phyloP scores from a whole-genome alignment of 305 asterid genomes.

The Andrographis paniculata region DNA sequence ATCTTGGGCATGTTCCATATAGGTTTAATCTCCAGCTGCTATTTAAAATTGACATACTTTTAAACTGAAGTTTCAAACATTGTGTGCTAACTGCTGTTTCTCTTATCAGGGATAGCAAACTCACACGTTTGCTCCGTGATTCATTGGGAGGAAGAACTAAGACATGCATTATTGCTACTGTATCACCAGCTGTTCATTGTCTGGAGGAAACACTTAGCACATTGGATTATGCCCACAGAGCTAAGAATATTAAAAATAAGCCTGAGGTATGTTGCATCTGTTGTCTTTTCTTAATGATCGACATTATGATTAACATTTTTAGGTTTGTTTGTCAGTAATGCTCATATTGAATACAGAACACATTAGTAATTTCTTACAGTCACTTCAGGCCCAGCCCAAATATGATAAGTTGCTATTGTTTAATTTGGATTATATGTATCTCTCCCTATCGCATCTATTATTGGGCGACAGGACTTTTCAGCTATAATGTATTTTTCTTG shows the following conservation, averaged over 20 bases:
- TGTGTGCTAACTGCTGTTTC: background rate
- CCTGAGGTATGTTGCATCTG: slow-evolving; percentile 50
- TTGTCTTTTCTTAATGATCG: too few relatives aligned
- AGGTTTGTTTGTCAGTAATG: background rate
- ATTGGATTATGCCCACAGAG: slow-evolving; percentile 81
- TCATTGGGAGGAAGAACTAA: slow-evolving; percentile 87
- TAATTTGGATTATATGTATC: background rate
- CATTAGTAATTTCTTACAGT: background rate
- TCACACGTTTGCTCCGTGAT: slow-evolving; percentile 77
- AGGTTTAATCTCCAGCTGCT: slow-evolving; percentile 30
- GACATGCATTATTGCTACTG: slow-evolving; percentile 81
- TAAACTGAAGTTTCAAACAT: slow-evolving; percentile 4
- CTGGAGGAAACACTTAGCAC: slow-evolving; percentile 89
- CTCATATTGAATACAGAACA: background rate
- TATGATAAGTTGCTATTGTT: background rate
- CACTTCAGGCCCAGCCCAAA: background rate
- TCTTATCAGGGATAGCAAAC: slow-evolving; percentile 68
- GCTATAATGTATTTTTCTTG: background rate
- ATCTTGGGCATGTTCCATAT: slow-evolving; percentile 73
- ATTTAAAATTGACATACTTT: background rate
- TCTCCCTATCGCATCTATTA: background rate
- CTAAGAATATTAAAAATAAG: slow-evolving; percentile 73
- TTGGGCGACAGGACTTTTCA: background rate
- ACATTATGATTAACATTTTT: background rate
- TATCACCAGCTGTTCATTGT: slow-evolving; percentile 85